These are phyloP conservation scores for Diaporthe ilicicola DNA, from an alignment of 2,329 filamentous ascomycete genomes.

Conservation along the genomic window DNA sequence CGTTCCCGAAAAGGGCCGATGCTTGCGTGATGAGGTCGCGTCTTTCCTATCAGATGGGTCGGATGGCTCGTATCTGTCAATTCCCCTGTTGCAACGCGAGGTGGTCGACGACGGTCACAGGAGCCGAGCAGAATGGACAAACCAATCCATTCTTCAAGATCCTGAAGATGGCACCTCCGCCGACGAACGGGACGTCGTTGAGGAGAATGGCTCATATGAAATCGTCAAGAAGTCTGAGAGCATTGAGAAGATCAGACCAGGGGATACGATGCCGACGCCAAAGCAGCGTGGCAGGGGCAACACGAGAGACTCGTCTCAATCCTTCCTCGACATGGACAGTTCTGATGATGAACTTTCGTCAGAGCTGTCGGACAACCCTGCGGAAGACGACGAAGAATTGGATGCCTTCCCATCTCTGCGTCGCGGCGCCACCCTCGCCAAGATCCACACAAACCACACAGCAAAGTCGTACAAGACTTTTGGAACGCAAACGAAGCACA, in stretches of 20 bases:
- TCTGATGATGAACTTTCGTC: constrained; percentile 69
- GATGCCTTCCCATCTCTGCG: constrained; percentile 41
- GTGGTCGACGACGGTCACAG: constrained; percentile 59
- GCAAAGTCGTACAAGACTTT: constrained; percentile 33
- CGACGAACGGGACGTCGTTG: constrained; percentile 36
- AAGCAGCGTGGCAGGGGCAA: constrained; percentile 37
- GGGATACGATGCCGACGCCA: constrained; percentile 34
- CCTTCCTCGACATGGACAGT: constrained; percentile 57
- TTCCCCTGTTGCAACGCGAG: constrained; percentile 78
- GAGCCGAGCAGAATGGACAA: constrained; percentile 58
- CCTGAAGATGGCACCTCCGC: constrained; percentile 46
- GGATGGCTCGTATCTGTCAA: constrained; percentile 78
- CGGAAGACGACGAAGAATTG: constrained; percentile 43
- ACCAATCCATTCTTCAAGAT: constrained; percentile 62
- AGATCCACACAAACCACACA: constrained; percentile 43
- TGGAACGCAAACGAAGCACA: constrained; percentile 35
- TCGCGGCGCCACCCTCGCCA: constrained; percentile 30
- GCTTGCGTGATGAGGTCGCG: constrained; percentile 46
- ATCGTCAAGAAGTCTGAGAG: constrained; percentile 63
- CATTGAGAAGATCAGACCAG: constrained; percentile 53
- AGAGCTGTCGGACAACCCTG: constrained; percentile 64
- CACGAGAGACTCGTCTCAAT: constrained; percentile 41
- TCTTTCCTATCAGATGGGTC: constrained; percentile 70
- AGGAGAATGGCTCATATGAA: constrained; percentile 59
- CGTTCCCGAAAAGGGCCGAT: constrained; percentile 34